Conservation (phyloP, 352 stramenopile genomes). For the Globisporangium splendens region DNA sequence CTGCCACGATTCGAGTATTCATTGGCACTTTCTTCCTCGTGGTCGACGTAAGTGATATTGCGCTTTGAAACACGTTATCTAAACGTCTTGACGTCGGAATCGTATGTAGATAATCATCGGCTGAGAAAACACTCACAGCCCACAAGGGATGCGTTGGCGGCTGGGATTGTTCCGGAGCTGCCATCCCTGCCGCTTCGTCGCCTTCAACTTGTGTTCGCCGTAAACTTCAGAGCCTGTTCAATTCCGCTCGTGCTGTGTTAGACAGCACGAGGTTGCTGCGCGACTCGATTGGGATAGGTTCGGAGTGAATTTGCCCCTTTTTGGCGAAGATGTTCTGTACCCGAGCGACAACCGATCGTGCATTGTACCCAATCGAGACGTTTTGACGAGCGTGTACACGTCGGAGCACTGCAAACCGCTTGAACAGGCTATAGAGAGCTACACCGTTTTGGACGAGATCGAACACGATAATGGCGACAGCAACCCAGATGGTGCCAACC, state of each 20-base stretch:
- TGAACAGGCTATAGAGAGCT: background rate
- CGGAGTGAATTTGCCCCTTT: background rate
- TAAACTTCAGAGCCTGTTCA: background rate
- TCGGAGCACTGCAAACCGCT: background rate
- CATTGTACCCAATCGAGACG: background rate
- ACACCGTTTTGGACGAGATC: background rate
- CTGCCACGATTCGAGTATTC: background rate
- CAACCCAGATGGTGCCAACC: background rate
- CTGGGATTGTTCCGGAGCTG: too few species aligned
- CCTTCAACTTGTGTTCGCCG: background rate
- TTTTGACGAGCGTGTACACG: background rate
- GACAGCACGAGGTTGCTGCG: background rate
- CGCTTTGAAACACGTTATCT: too few species aligned
- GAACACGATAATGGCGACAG: background rate
- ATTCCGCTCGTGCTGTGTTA: background rate
- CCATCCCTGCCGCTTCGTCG: background rate
- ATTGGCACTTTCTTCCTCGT: background rate
- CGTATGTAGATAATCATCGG: too few species aligned
- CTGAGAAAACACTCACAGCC: too few species aligned
- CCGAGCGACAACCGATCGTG: background rate
- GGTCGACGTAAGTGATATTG: too few species aligned
- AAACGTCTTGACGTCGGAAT: too few species aligned
- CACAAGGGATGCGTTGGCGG: too few species aligned
- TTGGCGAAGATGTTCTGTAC: background rate
- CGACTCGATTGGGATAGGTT: background rate